phyloP scores from a whole-genome alignment of 2,329 filamentous ascomycete species.

The Arthrobotrys musiformis region DNA sequence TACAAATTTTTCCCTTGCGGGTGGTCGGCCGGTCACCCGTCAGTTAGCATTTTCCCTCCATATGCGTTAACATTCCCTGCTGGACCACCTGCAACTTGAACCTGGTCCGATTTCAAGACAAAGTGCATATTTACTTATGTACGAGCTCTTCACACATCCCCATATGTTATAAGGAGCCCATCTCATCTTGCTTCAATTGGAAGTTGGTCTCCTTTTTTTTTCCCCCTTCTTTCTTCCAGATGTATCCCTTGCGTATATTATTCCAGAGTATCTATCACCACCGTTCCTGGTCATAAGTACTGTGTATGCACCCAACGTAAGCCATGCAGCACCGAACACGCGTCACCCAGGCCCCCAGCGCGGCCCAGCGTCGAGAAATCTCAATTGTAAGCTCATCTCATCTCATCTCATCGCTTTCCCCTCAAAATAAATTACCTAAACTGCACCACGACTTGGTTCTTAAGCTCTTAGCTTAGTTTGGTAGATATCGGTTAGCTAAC shows the following conservation, averaged over 20 bases:
- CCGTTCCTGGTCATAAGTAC: constrained; percentile 8
- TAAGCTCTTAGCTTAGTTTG: too few relatives aligned
- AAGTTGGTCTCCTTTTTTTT: neutral
- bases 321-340: constrained; percentile 24
- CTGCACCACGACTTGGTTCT: too few relatives aligned
- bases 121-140: neutral
- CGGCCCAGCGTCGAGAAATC: constrained; percentile 25
- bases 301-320: constrained; percentile 24
- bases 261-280: neutral
- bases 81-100: too few relatives aligned
- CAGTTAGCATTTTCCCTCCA: constrained; percentile 6
- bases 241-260: constrained; percentile 29
- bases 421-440: neutral
- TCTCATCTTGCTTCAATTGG: constrained; percentile 19
- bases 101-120: neutral
- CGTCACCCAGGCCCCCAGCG: neutral
- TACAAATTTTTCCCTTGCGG: constrained; percentile 27
- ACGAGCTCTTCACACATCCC: neutral
- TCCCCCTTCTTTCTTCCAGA: neutral
- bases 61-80: neutral
- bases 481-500: neutral
- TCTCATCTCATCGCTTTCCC: neutral
- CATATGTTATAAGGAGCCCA: constrained; percentile 30
- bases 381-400: constrained; percentile 45
- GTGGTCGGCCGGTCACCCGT: constrained; percentile 45